Base-by-base conservation (phyloP, 352 stramenopile genomes). In the Phytopythium aichiense region DNA sequence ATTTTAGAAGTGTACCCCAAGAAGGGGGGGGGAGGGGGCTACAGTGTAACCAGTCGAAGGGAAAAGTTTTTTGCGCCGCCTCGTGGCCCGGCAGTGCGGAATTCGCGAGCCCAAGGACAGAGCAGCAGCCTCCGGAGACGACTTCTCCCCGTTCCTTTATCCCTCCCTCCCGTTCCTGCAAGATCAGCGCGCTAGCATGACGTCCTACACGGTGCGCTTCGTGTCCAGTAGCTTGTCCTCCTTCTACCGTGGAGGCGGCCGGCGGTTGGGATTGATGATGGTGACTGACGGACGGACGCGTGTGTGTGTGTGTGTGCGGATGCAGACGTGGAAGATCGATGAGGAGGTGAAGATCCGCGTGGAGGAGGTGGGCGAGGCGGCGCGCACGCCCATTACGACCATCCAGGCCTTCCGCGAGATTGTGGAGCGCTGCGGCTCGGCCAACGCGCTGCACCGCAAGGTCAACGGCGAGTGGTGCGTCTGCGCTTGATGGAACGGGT, bases 281-380 rank as follows among this genome's bases (percentile, higher is more conserved):
- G 37, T 43, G 4, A 4, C 37, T 43, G 37, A 31, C 28, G 28
- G 28, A 31, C 7, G 28, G 28, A 31, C 28, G 28, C 7, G 28
- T 43, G 37, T 16, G 37, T 12, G 18, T 9, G 28, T 31, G 28
- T 43, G 37, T 16, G 37, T 12, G 18, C 37, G 37, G 37, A 43
- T 16, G 25, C 54, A 86, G 84, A 92, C 86, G 52, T 95, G 84
- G 86, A 91, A 92, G 46, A 91, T 91, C 57, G 71, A 95, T n/a
- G 84, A 89, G 25, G 84, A 95, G 65, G 84, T 95, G 28, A 77
- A 89, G 66, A 64, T 95, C 56, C 84, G 84, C 66, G 70, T 85
- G 67, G 74, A 69, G 35, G 74, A 84, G 50, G 74, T 74, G 6
- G 86, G 82, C 43, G 33, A 69, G n/a, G 82, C 69, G 13, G 70